Conservation (phyloP, 2,329 filamentous ascomycete species). For the Colletotrichum plurivorum region DNA sequence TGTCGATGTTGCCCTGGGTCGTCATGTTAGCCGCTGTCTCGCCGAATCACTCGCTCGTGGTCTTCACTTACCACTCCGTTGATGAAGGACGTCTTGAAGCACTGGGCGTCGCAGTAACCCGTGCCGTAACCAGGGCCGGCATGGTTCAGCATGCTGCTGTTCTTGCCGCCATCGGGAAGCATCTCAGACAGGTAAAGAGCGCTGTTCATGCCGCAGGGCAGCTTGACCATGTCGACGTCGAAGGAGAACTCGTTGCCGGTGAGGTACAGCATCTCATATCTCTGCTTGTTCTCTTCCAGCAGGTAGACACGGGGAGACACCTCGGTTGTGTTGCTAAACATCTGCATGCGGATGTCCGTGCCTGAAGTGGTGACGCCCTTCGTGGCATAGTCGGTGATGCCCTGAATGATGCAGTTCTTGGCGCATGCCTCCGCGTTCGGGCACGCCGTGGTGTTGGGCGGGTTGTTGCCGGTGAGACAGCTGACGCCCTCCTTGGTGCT, state of each 20-base stretch:
- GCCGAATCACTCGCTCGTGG: conserved; percentile 48
- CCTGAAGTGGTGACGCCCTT: conserved; percentile 47
- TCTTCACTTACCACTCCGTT: conserved; percentile 55
- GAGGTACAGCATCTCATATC: conserved; percentile 71
- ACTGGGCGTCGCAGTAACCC: conserved; percentile 73
- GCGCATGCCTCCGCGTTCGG: conserved; percentile 62
- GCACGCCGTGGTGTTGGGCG: conserved; percentile 56
- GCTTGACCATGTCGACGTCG: conserved; percentile 74
- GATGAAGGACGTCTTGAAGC: conserved; percentile 61
- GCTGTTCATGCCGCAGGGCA: conserved; percentile 77
- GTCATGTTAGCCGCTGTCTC: conserved; percentile 41
- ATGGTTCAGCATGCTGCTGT: conserved; percentile 63
- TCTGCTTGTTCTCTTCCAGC: conserved; percentile 63
- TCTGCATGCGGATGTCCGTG: conserved; percentile 45
- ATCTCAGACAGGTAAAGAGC: conserved; percentile 76
- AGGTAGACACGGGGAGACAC: conserved; percentile 67
- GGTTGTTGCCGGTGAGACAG: conserved; percentile 46
- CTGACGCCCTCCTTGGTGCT: conserved; percentile 44
- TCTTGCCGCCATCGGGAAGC: conserved; percentile 71
- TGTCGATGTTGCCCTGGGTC: conserved; percentile 66
- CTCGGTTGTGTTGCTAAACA: conserved; percentile 44
- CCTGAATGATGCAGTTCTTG: conserved; percentile 65
- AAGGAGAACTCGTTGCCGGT: conserved; percentile 75
- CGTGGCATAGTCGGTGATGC: conserved; percentile 59
- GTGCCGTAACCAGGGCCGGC: conserved; percentile 72